Percentiles rank a stretch among this genome's conserved stretches.
Conservation (phyloP, 2,329 filamentous ascomycete genomes). For the Cercospora sp. region DNA sequence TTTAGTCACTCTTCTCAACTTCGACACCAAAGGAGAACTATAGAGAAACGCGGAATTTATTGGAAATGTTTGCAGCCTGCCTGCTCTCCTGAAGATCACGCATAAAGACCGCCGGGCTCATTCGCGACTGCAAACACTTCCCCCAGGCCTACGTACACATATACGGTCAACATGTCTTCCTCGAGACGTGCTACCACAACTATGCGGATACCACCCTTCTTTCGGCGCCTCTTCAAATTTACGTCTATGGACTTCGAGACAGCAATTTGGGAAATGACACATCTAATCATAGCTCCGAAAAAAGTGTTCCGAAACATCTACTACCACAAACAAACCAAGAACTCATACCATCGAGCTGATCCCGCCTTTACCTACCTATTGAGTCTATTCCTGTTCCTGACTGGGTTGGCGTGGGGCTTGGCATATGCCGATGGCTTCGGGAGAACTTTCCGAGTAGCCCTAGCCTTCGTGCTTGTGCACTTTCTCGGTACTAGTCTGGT, state of each 20-base stretch:
- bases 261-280: slow-evolving; percentile 71
- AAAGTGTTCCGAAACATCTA: slow-evolving; percentile 72
- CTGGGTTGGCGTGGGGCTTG: slow-evolving; percentile 60
- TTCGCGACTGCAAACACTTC: background rate
- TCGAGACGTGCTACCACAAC: slow-evolving; percentile 41
- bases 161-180: slow-evolving; percentile 28
- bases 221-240: slow-evolving; percentile 70
- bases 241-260: slow-evolving; percentile 75
- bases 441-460: slow-evolving; percentile 47
- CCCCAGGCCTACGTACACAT: background rate
- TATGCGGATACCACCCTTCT: slow-evolving; percentile 65
- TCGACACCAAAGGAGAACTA: background rate
- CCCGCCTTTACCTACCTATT: slow-evolving; percentile 70
- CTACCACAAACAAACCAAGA: slow-evolving; percentile 67
- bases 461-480: slow-evolving; percentile 57
- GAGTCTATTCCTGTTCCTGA: slow-evolving; percentile 61
- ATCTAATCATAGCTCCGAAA: slow-evolving; percentile 66
- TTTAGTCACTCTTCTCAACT: background rate
- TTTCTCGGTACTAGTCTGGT: slow-evolving; percentile 62
- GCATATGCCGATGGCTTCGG: slow-evolving; percentile 51
- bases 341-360: slow-evolving; percentile 69
- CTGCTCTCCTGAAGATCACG: background rate
- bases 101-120: background rate
- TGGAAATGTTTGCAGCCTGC: background rate
- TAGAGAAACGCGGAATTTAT: background rate